A percentile compares a stretch with the other conserved stretches of the same genome.
Evolutionary conservation across 1,284 basidiomycete species (phyloP).

Genomic region (Ceratobasidium sp.): DNA sequence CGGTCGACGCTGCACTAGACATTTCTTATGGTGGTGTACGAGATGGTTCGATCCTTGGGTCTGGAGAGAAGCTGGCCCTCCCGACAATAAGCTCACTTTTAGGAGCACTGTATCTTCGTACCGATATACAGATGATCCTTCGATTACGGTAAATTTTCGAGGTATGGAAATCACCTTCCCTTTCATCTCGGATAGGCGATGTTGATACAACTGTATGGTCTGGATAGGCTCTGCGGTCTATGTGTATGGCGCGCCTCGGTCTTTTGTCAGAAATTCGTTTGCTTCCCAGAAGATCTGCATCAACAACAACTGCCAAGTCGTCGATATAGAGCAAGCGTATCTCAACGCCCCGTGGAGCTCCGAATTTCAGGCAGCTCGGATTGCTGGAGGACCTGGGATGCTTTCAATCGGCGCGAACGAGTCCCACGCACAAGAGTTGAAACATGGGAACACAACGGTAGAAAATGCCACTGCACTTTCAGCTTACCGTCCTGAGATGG

Average conservation of each 20-base stretch:
- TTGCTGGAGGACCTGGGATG: too few species aligned
- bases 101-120: slow-evolving; percentile 11
- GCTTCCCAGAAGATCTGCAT: slow-evolving; percentile 9
- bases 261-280: neutral
- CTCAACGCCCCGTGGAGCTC: too few species aligned
- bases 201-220: too few species aligned
- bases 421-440: too few species aligned
- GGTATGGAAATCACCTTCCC: neutral
- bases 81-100: neutral
- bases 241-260: slow-evolving; percentile 3
- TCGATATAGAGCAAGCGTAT: neutral
- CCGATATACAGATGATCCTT: slow-evolving; percentile 14
- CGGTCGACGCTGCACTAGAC: slow-evolving; percentile 12
- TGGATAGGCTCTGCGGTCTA: slow-evolving; percentile 3
- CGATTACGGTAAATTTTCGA: slow-evolving; percentile 11
- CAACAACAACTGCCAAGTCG: neutral
- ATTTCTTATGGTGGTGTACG: slow-evolving; percentile 9
- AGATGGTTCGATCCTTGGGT: slow-evolving; percentile 21
- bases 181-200: too few species aligned
- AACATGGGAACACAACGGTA: too few species aligned
- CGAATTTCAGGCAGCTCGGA: too few species aligned
- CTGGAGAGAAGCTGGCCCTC: slow-evolving; percentile 22
- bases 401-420: too few species aligned
- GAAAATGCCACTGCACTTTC: neutral
- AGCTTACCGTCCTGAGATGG: slow-evolving; percentile 1